Evolutionary conservation across 2,329 filamentous ascomycete genomes (phyloP), one percentile per base, ranked within the genome.

Genomic region (Cercospora nicotianae): DNA sequence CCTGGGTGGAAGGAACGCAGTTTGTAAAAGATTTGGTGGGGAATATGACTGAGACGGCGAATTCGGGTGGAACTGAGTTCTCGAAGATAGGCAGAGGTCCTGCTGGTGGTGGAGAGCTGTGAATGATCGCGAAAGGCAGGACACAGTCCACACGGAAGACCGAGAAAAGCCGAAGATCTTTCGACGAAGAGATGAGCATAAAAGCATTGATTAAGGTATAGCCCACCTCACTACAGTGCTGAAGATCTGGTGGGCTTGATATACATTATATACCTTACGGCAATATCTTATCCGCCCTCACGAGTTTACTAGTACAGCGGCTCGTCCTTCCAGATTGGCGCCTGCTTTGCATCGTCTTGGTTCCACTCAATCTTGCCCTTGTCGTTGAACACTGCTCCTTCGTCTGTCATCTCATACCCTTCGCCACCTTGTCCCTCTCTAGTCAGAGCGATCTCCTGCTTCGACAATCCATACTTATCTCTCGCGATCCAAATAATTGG

Each of bases 341-440:
- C 80, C 66, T 79, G 75, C 53, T 74, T 74, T 9, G 79, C 70
- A 36, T 75, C 73, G 1, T 79, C 77, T 39, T 79, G 71, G n/a
- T 81, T 78, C 81, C 81, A 83, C 60, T 75, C 75, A 20, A 82
- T 75, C 73, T 80, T 81, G 28, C 79, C 80, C 77, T 83, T 81
- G 69, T 81, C 80, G 64, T 83, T 77, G 63, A 83, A 80, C 10
- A 67, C 70, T n/a, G 81, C 81, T n/a, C 80, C 80, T 48, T 82
- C 78, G 65, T 83, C 81, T 13, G 80, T 82, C 16, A 82, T 79
- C 8, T 75, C 67, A 12, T 70, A 60, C 5, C 67, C 69, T 16
- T 72, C 70, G 8, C 72, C 72, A 13, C 82, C 76, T 33, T 75
- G 79, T 79, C 62, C 72, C 73, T 5, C 76, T 76, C 26, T 67